A percentile compares a stretch with the other conserved stretches of the same genome.
Conservation (phyloP, 2,329 filamentous ascomycete species). For the Cladosporium sp. region DNA sequence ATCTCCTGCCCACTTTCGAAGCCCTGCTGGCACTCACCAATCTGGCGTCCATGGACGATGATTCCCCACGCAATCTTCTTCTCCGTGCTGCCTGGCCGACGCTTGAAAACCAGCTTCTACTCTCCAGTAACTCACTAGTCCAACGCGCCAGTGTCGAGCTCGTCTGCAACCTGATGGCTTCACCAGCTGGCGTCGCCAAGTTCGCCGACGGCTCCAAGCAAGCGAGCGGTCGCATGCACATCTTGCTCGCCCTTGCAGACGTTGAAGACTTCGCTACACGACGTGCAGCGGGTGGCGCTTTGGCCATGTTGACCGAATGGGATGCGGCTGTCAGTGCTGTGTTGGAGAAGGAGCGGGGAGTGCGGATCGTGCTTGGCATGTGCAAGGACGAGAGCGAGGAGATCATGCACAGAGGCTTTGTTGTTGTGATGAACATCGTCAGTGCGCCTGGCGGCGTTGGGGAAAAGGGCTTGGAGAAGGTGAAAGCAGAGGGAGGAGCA, state of each 20-base stretch:
- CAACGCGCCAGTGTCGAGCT: constrained; percentile 84
- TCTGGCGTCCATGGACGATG: constrained; percentile 72
- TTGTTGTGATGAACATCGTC: constrained; percentile 65
- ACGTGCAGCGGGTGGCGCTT: constrained; percentile 80
- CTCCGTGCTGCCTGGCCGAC: constrained; percentile 71
- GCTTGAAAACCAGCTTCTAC: constrained; percentile 80
- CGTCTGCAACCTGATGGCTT: constrained; percentile 83
- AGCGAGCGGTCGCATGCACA: constrained; percentile 73
- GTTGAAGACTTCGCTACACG: constrained; percentile 78
- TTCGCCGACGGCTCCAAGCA: constrained; percentile 68
- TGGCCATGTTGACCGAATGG: constrained; percentile 80
- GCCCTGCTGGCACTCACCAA: constrained; percentile 90
- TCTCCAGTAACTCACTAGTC: constrained; percentile 73
- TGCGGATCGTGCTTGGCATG: constrained; percentile 76
- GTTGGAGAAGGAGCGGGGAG: constrained; percentile 68
- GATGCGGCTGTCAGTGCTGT: constrained; percentile 73
- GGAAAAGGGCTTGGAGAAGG: constrained; percentile 57
- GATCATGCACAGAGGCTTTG: constrained; percentile 69
- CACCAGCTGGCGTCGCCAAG: constrained; percentile 64
- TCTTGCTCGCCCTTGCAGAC: constrained; percentile 84
- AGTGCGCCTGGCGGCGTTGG: constrained; percentile 66
- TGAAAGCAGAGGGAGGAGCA: constrained; percentile 63
- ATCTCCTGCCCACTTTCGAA: constrained; percentile 88
- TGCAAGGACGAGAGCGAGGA: constrained; percentile 70
- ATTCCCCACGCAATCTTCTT: constrained; percentile 64